Conservation (phyloP, 306 rosid species). For the Coriaria nepalensis region DNA sequence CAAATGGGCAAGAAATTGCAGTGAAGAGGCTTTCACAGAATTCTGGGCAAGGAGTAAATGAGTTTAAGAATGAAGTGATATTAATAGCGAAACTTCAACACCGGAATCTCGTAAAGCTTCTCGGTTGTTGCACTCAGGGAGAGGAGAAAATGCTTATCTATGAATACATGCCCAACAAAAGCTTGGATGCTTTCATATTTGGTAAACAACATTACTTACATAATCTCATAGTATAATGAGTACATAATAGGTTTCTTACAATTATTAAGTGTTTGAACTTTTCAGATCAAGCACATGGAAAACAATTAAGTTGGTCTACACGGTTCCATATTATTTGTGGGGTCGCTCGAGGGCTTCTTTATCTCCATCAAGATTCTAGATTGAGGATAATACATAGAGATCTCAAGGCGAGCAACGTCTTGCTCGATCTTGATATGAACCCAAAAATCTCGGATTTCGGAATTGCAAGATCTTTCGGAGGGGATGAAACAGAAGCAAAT, state of each 20-base stretch:
- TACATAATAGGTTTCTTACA: no score
- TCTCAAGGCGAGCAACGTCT: conserved; percentile 15
- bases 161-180: conserved; percentile 35
- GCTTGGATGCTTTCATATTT: conserved; percentile 33
- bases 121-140: conserved; percentile 36
- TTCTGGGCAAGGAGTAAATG: no score
- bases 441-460: conserved; percentile 25
- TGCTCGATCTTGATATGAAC: conserved; percentile 15
- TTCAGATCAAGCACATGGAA: conserved; percentile 7
- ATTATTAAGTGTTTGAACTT: neutral
- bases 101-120: conserved; percentile 42
- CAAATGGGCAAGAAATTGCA: conserved; percentile 35
- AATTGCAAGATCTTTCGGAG: conserved; percentile 13
- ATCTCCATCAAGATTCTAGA: conserved; percentile 27
- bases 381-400: conserved; percentile 23
- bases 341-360: conserved; percentile 15
- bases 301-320: conserved; percentile 7
- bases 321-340: conserved; percentile 13
- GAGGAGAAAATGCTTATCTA: conserved; percentile 30
- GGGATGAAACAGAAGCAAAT: conserved; percentile 12
- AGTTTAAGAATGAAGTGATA: no score
- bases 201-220: conserved; percentile 1
- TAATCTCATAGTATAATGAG: no score
- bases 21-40: conserved; percentile 39
- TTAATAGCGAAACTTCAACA: conserved; percentile 39